Evolutionary conservation across 1,284 basidiomycete species (phyloP), one percentile per base, ranked within the genome.

Genomic region (Fistulina hepatica): DNA sequence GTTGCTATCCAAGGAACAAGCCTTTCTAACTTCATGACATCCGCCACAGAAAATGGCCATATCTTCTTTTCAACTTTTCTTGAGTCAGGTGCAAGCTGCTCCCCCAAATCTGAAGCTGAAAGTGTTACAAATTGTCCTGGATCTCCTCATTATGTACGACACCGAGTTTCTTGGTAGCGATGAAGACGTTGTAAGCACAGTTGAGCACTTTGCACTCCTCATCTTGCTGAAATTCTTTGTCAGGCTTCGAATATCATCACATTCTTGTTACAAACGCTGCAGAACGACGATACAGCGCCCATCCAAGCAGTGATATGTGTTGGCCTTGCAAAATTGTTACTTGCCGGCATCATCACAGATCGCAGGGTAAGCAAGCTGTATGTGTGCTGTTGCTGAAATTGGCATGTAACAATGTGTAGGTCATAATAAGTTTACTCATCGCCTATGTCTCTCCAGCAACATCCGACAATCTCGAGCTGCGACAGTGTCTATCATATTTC

Each of bases 401-500:
- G 26, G 19, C n/a, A n/a, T n/a, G n/a, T n/a, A n/a, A n/a, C n/a
- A n/a, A 31, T 21, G 35, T 43, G 12, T 37, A 92, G 86, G 75
- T 94, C 2, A 62, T 97, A 17, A 73, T 76, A 47, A 79, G 76
- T 40, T 71, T 97, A 2, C 73, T 92, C 2, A 60, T 91, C 21
- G 71, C 82, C 16, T 98, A 94, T 60, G 76, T 97, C 48, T 88
- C 85, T 0, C 88, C 90, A 2, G 80, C 88, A 42, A 95, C 91
- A 0, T 69, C 66, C 10, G 73, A 80, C 26, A 97, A 97, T 53
- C 82, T 86, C 51, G 76, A 90, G 44, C 64, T 97, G 21, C 69
- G 91, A 38, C 94, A 97, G 59, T 97, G 92, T 55, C 64, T 98
- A 19, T 82, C 90, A 13, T 97, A 97, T 61, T 97, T 97, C 67